Evolutionary conservation across 176 grass and related monocot genomes (phyloP), one percentile per base, ranked within the genome.

Genomic region (Eleusine coracana): DNA sequence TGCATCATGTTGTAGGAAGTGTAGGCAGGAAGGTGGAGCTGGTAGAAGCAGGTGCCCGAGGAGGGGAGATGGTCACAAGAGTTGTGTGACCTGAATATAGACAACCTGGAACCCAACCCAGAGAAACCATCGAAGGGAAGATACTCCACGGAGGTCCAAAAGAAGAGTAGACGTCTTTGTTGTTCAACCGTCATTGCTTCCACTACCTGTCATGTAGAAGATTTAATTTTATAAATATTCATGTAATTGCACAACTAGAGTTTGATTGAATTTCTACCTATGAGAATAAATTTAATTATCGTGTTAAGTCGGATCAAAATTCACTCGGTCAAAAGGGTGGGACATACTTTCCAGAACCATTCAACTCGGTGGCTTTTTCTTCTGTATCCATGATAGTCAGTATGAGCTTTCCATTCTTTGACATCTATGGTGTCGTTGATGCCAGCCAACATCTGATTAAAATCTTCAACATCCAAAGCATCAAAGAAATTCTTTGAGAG

Each of bases 111-210:
- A 29, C 39, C 60, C 44, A 90, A 45, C 20, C 88, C 90, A 20
- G 21, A 10, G 40, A 96, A 96, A 60, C 88, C 86, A 28, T 92
- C 86, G 1, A 74, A 79, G 1, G 93, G 90, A 54, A 96, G 74
- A 56, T 82, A 92, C 39, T 87, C 88, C 51, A 96, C 63, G 1
- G 90, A 87, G 6, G 90, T 92, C 93, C 90, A 96, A 74, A 96
- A 96, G 65, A 92, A 92, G 67, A 96, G 80, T 17, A 92, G 68
- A 25, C 77, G 51, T 48, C 83, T 79, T 20, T 66, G 83, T 60
- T 84, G 81, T 67, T 96, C 90, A 64, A 42, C 71, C 3, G 77
- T 75, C 93, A 96, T 92, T 38, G 75, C 28, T 51, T 80, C 58
- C 31, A 92, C 80, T 13, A 59, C 80, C 93, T 96, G 83, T 10